These are phyloP conservation scores for Rhodocollybia butyracea DNA, from an alignment of 768 basidiomycete genomes.

Conservation along the genomic window DNA sequence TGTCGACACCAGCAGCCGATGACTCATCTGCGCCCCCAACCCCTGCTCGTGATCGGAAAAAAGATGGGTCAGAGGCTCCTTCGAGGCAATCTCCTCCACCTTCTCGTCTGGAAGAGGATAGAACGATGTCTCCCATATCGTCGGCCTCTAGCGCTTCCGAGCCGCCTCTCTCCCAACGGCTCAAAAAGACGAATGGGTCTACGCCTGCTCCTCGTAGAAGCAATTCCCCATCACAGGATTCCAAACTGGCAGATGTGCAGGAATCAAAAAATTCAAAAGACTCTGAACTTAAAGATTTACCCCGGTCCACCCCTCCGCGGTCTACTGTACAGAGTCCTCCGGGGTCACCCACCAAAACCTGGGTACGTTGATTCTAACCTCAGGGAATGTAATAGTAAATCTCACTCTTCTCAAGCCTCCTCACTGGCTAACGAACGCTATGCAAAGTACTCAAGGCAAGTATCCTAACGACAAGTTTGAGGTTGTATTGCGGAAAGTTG, in stretches of 20 bases:
- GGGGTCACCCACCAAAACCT: slow-evolving; percentile 6
- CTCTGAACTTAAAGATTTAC: not conserved
- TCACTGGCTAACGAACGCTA: slow-evolving; percentile 67
- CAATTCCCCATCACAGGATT: slow-evolving; percentile 12
- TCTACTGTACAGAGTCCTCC: slow-evolving; percentile 5
- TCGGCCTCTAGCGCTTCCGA: slow-evolving; percentile 73
- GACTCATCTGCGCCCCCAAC: slow-evolving; percentile 49
- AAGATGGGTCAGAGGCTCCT: slow-evolving; percentile 32
- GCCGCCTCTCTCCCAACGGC: slow-evolving; percentile 65
- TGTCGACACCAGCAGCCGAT: slow-evolving; percentile 36
- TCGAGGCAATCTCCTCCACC: slow-evolving; percentile 25
- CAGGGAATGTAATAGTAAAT: not conserved
- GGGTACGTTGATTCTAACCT: slow-evolving; percentile 5
- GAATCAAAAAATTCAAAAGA: slow-evolving; percentile 3
- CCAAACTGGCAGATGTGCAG: slow-evolving; percentile 18
- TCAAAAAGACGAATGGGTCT: slow-evolving; percentile 54
- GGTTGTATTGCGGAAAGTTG: slow-evolving; percentile 60
- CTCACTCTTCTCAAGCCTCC: slow-evolving; percentile 44
- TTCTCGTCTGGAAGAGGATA: slow-evolving; percentile 41
- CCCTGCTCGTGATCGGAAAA: slow-evolving; percentile 38
- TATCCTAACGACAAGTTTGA: slow-evolving; percentile 86
- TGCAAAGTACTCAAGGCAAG: slow-evolving; percentile 61
- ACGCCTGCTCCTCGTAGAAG: slow-evolving; percentile 17
- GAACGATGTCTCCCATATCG: slow-evolving; percentile 69
- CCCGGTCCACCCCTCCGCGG: not conserved